These are phyloP conservation scores for Ogataea allantospora DNA, from an alignment of 805 yeast genomes.

Conservation along the genomic window DNA sequence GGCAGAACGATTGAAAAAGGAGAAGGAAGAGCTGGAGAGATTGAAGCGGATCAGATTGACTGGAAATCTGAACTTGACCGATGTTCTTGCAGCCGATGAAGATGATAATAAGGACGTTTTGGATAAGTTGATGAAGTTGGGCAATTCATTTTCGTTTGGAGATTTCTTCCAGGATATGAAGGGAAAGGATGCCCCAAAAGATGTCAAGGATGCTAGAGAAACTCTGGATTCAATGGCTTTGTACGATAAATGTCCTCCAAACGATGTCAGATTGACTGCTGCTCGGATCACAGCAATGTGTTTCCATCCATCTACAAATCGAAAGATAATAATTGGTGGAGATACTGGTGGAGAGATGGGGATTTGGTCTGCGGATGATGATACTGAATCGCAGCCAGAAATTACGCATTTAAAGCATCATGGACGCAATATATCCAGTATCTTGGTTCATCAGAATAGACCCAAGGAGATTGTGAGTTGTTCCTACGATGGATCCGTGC, in stretches of 20 bases:
- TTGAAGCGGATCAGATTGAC: conserved; percentile 56
- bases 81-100: conserved; percentile 44
- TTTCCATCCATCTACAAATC: conserved; percentile 71
- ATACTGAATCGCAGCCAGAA: conserved; percentile 43
- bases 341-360: conserved; percentile 88
- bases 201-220: conserved; percentile 47
- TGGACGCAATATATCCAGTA: conserved; percentile 64
- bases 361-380: conserved; percentile 72
- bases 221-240: conserved; percentile 52
- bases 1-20: conserved; percentile 38
- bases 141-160: conserved; percentile 60
- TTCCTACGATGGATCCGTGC: conserved; percentile 86
- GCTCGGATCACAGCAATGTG: conserved; percentile 71
- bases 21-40: conserved; percentile 36
- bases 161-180: conserved; percentile 62
- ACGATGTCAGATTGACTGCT: conserved; percentile 65
- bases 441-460: conserved; percentile 48
- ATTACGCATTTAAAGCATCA: conserved; percentile 71
- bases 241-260: conserved; percentile 59
- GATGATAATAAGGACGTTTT: conserved; percentile 32
- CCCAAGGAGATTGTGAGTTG: conserved; percentile 57
- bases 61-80: conserved; percentile 65
- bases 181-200: conserved; percentile 38
- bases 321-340: conserved; percentile 74
- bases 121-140: conserved; percentile 38